These are phyloP conservation scores for Fusarium sp. DNA, from an alignment of 2,329 filamentous ascomycete species.

Conservation along the genomic window DNA sequence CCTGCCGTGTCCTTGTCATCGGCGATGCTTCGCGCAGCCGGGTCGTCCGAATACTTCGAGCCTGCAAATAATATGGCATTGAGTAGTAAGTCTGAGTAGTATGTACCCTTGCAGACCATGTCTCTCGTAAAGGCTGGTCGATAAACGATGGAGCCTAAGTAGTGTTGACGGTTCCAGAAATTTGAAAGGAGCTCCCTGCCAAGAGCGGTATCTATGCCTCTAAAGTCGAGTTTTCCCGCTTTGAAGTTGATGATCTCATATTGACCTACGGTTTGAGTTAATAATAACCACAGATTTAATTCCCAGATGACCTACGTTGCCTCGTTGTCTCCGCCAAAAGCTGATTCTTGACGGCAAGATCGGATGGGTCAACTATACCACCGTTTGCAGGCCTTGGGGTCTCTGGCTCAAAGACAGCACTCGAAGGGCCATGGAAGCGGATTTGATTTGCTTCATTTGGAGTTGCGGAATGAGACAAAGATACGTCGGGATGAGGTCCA, in stretches of 20 bases:
- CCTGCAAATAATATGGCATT: slow-evolving; percentile 64
- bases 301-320: slow-evolving; percentile 14
- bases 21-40: background rate
- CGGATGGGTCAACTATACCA: fast-evolving
- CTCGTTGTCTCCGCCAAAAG: slow-evolving; percentile 31
- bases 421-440: slow-evolving; percentile 41
- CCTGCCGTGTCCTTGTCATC: background rate
- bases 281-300: slow-evolving; percentile 15
- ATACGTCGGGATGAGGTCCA: fast-evolving
- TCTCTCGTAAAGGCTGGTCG: slow-evolving; percentile 64
- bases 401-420: slow-evolving; percentile 14
- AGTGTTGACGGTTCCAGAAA: slow-evolving; percentile 66
- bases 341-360: slow-evolving; percentile 5
- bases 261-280: background rate
- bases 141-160: slow-evolving; percentile 58
- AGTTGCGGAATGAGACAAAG: background rate
- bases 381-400: fast-evolving
- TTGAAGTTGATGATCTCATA: slow-evolving; percentile 7
- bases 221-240: background rate
- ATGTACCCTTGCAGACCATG: slow-evolving; percentile 65
- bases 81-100: slow-evolving; percentile 67
- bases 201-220: slow-evolving; percentile 54
- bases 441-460: background rate
- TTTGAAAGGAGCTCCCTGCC: slow-evolving; percentile 62
- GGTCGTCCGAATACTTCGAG: background rate